Conservation (phyloP, 306 rosid species). For the cucumber (Cucumis sativus) region DNA sequence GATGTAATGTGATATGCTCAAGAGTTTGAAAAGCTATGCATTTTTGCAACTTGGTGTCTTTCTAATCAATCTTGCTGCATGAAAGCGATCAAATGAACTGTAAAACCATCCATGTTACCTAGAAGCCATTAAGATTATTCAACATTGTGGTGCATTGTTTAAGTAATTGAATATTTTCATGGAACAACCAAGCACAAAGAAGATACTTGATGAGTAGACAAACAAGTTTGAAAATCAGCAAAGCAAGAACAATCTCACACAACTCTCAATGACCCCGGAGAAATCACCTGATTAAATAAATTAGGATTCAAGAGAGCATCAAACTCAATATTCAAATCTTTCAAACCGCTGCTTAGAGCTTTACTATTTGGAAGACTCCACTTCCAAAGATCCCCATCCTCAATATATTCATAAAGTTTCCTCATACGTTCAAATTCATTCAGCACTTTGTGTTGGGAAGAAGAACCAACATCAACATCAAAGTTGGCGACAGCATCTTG, state of each 20-base stretch:
- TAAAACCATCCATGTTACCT: neutral
- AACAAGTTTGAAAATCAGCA: neutral
- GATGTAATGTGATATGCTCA: neutral
- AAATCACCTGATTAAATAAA: conserved; percentile 51
- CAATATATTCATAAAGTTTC: conserved; percentile 49
- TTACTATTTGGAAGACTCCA: conserved; percentile 73
- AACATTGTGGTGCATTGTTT: neutral
- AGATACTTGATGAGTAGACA: neutral
- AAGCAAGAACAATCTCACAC: neutral
- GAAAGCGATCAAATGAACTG: neutral
- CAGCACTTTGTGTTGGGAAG: conserved; percentile 14
- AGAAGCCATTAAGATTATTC: neutral
- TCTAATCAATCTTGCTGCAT: neutral
- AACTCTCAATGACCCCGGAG: neutral
- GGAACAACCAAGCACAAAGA: neutral
- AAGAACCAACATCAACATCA: neutral
- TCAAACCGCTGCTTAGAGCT: conserved; percentile 69
- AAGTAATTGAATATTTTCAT: neutral
- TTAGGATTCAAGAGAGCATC: conserved; percentile 41
- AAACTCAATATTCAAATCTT: conserved; percentile 50
- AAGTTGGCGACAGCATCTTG: neutral
- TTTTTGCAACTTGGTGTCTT: neutral
- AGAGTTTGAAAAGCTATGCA: neutral
- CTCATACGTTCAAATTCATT: conserved; percentile 36
- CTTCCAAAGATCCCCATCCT: conserved; percentile 90